Evolutionary conservation across 768 basidiomycete species (phyloP), one percentile per base, ranked within the genome.

Genomic region (Lactifluus piperatus): DNA sequence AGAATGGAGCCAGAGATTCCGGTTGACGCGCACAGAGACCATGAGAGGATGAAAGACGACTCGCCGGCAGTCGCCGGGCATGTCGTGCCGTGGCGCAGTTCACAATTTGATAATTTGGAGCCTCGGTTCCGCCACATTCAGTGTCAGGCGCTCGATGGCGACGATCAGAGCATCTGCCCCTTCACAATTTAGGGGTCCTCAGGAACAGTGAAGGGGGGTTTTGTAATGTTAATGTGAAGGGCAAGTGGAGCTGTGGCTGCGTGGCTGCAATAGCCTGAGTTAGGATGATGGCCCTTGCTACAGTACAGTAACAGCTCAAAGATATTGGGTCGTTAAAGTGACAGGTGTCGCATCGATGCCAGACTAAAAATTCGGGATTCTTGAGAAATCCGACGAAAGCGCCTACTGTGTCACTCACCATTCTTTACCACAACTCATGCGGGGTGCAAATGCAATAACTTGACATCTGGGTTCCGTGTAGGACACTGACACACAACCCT

Each of bases 181-280:
- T 1, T 13, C 2, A 48, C 22, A 6, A 20, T 20, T 14, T 47
- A 32, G 36, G 51, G 22, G n/a, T 30, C 20, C 11, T 47, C 41
- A 59, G 53, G 58, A 44, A 60, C 58, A 13, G 39, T 49, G 47
- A 55, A 45, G 51, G 32, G 53, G 58, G 53, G 54, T 54, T 55
- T 54, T 55, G 18, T n/a, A n/a, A n/a, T n/a, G 53, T 27, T 50
- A n/a, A n/a, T 41, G 58, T 55, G 58, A 60, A 60, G 48, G 32
- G 47, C 4, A 4, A 20, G 51, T 49, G 53, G 54, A 44, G 41
- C 47, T 18, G 53, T 41, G 29, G 44, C 39, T 29, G 37, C 53
- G 20, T 41, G n/a, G n/a, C n/a, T n/a, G n/a, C n/a, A n/a, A n/a
- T n/a, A n/a, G n/a, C n/a, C n/a, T 22, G 29, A 30, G 30, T 30